phyloP scores from a whole-genome alignment of 1,284 basidiomycete genomes.

The Papiliotrema laurentii region DNA sequence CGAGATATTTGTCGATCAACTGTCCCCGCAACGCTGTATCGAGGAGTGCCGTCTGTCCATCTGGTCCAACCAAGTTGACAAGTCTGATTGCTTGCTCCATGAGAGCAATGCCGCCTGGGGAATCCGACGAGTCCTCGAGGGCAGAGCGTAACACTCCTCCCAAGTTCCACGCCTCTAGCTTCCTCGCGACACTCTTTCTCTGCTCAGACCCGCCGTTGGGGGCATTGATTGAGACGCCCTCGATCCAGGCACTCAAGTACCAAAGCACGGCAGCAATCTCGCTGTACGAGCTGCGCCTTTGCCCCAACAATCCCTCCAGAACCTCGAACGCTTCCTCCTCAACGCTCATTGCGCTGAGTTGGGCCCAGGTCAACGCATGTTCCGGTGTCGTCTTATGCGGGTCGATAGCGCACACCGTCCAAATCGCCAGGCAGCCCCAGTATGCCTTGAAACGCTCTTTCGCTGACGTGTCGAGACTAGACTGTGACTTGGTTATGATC shows the following conservation, averaged over 20 bases:
- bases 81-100: too few species aligned
- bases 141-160: not conserved
- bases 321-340: constrained; percentile 54
- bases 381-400: constrained; percentile 79
- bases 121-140: not conserved
- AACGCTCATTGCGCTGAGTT: constrained; percentile 73
- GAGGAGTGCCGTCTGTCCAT: not conserved
- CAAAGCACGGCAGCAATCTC: constrained; percentile 42
- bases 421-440: constrained; percentile 58
- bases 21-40: constrained; percentile 7
- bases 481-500: constrained; percentile 10
- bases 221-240: constrained; percentile 65
- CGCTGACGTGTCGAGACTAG: not conserved
- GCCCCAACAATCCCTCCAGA: constrained; percentile 10
- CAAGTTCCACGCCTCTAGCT: too few species aligned
- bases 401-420: constrained; percentile 78
- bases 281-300: constrained; percentile 45
- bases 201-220: not conserved
- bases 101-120: not conserved
- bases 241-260: constrained; percentile 58
- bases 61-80: not conserved
- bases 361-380: constrained; percentile 88
- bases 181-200: too few species aligned
- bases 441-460: constrained; percentile 41
- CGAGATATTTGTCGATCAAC: not conserved